Evolutionary conservation across 2,329 filamentous ascomycete genomes (phyloP).

Genomic region (Magnaporthales sp.): DNA sequence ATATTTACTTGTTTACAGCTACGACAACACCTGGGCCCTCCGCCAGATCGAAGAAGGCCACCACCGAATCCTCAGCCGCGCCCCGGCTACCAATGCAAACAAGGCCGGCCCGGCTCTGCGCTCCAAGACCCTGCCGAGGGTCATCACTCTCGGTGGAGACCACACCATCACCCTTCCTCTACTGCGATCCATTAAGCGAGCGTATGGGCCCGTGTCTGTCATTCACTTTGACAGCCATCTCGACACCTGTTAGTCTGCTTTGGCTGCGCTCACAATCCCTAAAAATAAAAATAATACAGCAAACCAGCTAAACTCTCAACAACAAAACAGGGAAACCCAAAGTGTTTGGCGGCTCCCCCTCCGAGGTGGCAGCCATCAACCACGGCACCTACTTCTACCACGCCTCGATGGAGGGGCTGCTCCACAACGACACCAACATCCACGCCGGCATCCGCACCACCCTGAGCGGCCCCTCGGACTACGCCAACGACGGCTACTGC

Average conservation of each 20-base stretch:
- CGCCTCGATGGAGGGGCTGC: constrained; percentile 66
- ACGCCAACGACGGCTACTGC: constrained; percentile 78
- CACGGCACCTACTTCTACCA: constrained; percentile 89
- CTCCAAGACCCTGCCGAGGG: constrained; percentile 66
- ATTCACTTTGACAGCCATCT: constrained; percentile 57
- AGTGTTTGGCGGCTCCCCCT: constrained; percentile 76
- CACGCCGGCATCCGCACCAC: constrained; percentile 83
- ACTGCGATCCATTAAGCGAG: constrained; percentile 49
- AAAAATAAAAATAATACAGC: no score
- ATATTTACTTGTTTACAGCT: constrained; percentile 35
- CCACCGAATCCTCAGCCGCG: constrained; percentile 62
- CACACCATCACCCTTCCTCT: constrained; percentile 55
- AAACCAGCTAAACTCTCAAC: no score
- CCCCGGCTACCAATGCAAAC: constrained; percentile 59
- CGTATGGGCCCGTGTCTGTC: constrained; percentile 51
- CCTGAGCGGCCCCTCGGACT: constrained; percentile 68
- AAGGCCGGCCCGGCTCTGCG: constrained; percentile 60
- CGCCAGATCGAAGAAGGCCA: constrained; percentile 82
- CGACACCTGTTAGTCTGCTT: constrained; percentile 49
- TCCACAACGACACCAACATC: constrained; percentile 77
- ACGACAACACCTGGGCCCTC: constrained; percentile 75
- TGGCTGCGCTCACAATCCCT: background rate
- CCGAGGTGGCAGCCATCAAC: constrained; percentile 68
- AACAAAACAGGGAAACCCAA: constrained; percentile 64
- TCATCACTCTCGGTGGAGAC: constrained; percentile 68